Evolutionary conservation across 2,329 filamentous ascomycete genomes (phyloP), one percentile per base, ranked within the genome.

Genomic region (Cercospora brassicicola): DNA sequence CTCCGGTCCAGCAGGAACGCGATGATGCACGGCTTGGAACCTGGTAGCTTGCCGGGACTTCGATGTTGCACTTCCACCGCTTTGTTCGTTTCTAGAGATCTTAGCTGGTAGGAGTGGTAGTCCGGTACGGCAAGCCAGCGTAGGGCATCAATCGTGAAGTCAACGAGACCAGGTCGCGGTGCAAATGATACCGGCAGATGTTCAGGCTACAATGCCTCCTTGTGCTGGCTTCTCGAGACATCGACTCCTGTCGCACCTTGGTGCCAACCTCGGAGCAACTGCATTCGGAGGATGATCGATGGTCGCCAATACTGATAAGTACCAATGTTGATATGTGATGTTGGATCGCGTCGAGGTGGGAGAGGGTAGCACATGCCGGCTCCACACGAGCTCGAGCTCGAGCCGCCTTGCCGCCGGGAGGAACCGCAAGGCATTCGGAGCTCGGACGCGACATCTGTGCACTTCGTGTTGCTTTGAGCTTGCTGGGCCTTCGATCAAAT

Each of bases 361-460:
- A 42, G 1, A 2, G 13, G 13, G 15, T n/a, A 1, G 36, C 36
- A 42, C 36, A 42, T 42, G 36, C 36, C 36, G 36, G 36, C 36
- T 42, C 36, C 36, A 42, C 36, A 42, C 36, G 36, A 42, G 36
- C 36, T 42, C 36, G 36, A 42, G 36, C 36, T 42, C 36, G 36
- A 42, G 36, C 36, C 36, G 36, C 15, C 36, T 42, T 9, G 36
- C 36, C 36, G 36, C 36, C 36, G 36, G 36, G 36, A n/a, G 15
- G 36, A 42, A n/a, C 11, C 36, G 36, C 31, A 33, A 11, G 10
- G 31, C 36, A n/a, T n/a, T 42, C 15, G 59, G 39, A 62, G 59
- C 59, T 62, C 48, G 59, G 59, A 62, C 59, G 23, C 36, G 36
- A 42, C 36, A 42, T 62, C 31, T 23, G 18, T 48, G 36, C 20